phyloP scores from a whole-genome alignment of 2,329 filamentous ascomycete species.

The Amphichorda felina region DNA sequence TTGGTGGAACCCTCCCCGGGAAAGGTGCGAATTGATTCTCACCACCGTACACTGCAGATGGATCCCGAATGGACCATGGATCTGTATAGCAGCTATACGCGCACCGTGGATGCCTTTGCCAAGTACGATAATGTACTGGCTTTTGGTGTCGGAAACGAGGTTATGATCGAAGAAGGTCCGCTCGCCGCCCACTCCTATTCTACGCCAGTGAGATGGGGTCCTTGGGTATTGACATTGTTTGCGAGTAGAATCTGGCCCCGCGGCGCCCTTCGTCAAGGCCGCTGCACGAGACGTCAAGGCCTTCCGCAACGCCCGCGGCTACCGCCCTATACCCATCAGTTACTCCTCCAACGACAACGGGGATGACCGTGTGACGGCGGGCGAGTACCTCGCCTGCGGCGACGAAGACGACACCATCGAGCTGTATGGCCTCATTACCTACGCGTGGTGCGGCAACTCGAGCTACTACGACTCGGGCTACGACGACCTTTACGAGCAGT shows the following conservation, averaged over 20 bases:
- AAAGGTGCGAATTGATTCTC: neutral
- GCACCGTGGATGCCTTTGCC: neutral
- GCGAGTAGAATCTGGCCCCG: too few relatives aligned
- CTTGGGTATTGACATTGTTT: neutral
- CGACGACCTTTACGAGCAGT: conserved; percentile 1
- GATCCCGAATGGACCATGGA: conserved; percentile 1
- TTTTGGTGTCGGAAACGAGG: too few relatives aligned
- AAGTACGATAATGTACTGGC: too few relatives aligned
- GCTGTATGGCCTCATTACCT: neutral
- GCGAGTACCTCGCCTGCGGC: conserved; percentile 1
- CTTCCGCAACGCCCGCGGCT: neutral
- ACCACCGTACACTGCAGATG: neutral
- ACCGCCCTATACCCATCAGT: neutral
- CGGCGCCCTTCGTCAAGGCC: conserved; percentile 1
- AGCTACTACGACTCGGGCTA: neutral
- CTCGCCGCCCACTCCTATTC: neutral
- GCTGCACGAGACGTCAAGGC: conserved; percentile 1
- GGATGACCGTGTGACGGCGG: neutral
- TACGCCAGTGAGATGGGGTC: neutral
- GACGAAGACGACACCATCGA: conserved; percentile 2
- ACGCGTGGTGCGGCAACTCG: neutral
- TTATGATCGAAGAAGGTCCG: too few relatives aligned
- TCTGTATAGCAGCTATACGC: neutral
- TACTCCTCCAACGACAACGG: neutral
- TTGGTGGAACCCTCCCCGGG: neutral